Conservation (phyloP, 352 stramenopile species). For the Globisporangium apiculatum region DNA sequence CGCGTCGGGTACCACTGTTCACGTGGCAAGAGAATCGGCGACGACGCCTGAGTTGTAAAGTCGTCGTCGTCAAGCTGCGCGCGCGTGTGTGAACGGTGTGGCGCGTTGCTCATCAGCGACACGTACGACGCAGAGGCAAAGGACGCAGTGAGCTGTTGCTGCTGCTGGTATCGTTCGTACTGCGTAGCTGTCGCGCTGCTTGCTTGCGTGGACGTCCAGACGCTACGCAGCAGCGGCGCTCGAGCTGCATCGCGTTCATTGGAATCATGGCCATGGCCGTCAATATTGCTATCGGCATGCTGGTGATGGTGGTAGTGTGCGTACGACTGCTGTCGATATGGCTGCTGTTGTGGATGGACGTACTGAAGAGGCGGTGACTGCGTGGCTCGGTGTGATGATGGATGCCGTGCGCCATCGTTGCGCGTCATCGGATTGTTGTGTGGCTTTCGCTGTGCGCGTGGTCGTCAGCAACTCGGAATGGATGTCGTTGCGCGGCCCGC, state of each 20-base stretch:
- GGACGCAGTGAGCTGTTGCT: neutral
- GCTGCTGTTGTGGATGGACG: neutral
- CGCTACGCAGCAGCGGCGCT: neutral
- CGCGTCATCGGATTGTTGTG: too few relatives aligned
- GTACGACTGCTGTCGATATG: neutral
- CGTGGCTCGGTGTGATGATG: neutral
- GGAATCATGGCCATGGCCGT: too few relatives aligned
- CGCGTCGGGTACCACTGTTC: neutral
- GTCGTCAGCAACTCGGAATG: too few relatives aligned
- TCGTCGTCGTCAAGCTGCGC: neutral
- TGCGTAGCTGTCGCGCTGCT: neutral
- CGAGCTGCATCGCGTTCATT: neutral
- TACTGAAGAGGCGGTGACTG: neutral
- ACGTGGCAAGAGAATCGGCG: constrained; percentile 1
- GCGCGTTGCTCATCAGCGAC: neutral
- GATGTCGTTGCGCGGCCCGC: too few relatives aligned
- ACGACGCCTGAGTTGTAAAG: neutral
- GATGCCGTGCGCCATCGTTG: too few relatives aligned
- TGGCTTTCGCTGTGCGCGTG: too few relatives aligned
- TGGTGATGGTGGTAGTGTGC: neutral
- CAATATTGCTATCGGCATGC: neutral
- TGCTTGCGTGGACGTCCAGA: neutral
- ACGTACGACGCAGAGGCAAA: neutral
- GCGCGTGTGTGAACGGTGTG: neutral
- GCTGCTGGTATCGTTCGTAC: neutral